Base-by-base conservation (phyloP, 306 rosid species). In the Prunus fruticosa region DNA sequence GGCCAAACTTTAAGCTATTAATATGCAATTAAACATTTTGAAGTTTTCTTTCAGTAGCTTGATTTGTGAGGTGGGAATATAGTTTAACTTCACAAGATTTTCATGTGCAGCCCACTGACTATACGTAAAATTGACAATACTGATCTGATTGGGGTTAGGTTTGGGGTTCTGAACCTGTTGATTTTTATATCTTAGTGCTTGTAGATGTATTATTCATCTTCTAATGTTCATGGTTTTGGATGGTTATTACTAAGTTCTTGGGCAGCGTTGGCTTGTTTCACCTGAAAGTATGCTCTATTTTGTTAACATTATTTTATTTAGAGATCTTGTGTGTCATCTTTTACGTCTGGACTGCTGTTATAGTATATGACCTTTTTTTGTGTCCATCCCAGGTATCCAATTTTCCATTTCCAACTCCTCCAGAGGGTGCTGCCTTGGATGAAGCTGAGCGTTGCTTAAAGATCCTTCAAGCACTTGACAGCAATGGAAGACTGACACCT, bases 391-490 rank as follows among this genome's bases (percentile, higher is more conserved):
- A 89, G 98, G 97, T 94, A 53, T 77, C 79, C 71, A 89, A 86
- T 75, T 94, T 94, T 74, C 98, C 96, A 32, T 94, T 94, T 89
- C 98, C 98, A 19, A 94, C 98, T 69, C 88, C 95, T 80, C 90
- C 96, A 18, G 84, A 89, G 68, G 83, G 67, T 65, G 62, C 84
- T 23, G 88, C 91, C 43, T 76, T 92, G 76, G 73, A 56, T 74
- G 98, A 87, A 84, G 98, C 97, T 50, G 95, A 90, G 79, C 86
- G 77, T n/a, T 92, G 98, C 84, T 85, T 92, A 87, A 87, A 82
- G 80, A 88, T 89, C 71, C 97, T 94, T 47, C 96, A 92, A 77
- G 98, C 98, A 72, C 95, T 94, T 75, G 95, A 88, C 81, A 68
- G 74, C 79, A 79, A 80, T 74, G 90, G 90, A 32, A 87, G 83